These are phyloP conservation scores for Epichloe coenophiala DNA, from an alignment of 2,329 filamentous ascomycete species.

Conservation along the genomic window DNA sequence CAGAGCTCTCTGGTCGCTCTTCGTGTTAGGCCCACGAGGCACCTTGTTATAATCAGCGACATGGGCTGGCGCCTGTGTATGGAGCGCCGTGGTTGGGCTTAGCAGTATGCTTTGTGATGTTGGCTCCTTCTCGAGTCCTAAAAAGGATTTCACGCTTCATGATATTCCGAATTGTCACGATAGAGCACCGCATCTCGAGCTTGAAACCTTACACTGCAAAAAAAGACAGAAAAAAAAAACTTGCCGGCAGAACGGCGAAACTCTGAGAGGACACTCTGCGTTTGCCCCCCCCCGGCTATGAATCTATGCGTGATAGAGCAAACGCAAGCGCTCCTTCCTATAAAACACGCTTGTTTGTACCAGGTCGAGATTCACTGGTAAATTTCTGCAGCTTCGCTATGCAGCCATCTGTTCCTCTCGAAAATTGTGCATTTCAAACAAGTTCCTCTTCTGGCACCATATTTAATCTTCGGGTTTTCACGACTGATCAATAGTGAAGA, in stretches of 20 bases:
- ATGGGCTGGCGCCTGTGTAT: background rate
- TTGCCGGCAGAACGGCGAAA: background rate
- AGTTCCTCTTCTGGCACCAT: background rate
- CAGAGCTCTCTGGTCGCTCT: background rate
- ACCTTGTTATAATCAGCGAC: background rate
- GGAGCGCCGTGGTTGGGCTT: background rate
- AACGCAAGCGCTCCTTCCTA: background rate
- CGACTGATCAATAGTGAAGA: no score
- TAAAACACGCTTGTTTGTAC: background rate
- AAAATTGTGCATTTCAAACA: background rate
- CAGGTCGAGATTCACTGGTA: background rate
- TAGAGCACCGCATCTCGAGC: no score
- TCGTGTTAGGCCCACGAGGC: background rate
- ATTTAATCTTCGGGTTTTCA: background rate
- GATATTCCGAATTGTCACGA: no score
- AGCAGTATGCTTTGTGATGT: no score
- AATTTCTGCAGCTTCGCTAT: background rate
- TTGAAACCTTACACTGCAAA: no score
- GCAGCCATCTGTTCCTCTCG: background rate
- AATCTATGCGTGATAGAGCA: background rate
- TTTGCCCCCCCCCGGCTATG: background rate
- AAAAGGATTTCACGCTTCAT: no score
- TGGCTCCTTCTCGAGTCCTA: no score
- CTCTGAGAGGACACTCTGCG: background rate
- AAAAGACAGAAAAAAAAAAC: no score